These are phyloP conservation scores for Alnus glutinosa DNA, from an alignment of 306 rosid genomes.

Conservation along the genomic window DNA sequence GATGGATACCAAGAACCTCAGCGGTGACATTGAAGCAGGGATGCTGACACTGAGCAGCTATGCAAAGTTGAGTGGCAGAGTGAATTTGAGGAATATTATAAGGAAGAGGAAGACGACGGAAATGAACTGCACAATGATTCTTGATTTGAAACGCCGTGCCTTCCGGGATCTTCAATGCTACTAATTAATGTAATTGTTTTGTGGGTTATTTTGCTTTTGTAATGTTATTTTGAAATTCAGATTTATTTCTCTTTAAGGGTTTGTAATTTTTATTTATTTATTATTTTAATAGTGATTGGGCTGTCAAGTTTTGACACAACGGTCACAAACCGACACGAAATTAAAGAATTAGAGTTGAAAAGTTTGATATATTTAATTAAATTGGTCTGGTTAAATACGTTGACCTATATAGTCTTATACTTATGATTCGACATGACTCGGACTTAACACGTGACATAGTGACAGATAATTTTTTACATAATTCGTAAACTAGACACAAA, in stretches of 20 bases:
- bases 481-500: no score
- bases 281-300: no score
- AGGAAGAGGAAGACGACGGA: conserved; percentile 32
- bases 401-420: no score
- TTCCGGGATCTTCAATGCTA: conserved; percentile 44
- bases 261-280: no score
- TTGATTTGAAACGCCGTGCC: conserved; percentile 41
- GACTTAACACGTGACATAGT: no score
- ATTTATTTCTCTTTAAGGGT: not conserved
- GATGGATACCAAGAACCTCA: conserved; percentile 22
- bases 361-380: no score
- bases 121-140: conserved; percentile 48
- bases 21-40: conserved; percentile 34
- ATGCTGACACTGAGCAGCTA: conserved; percentile 43
- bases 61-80: conserved; percentile 43
- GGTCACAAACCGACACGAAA: no score
- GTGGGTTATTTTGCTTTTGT: not conserved
- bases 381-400: no score
- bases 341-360: no score
- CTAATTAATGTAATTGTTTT: not conserved
- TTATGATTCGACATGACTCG: no score
- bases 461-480: no score
- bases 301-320: no score
- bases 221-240: not conserved
- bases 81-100: conserved; percentile 42